A percentile compares a stretch with the other conserved stretches of the same genome.
phyloP scores from a whole-genome alignment of 1,284 basidiomycete genomes.

The Marasmius fiardii region DNA sequence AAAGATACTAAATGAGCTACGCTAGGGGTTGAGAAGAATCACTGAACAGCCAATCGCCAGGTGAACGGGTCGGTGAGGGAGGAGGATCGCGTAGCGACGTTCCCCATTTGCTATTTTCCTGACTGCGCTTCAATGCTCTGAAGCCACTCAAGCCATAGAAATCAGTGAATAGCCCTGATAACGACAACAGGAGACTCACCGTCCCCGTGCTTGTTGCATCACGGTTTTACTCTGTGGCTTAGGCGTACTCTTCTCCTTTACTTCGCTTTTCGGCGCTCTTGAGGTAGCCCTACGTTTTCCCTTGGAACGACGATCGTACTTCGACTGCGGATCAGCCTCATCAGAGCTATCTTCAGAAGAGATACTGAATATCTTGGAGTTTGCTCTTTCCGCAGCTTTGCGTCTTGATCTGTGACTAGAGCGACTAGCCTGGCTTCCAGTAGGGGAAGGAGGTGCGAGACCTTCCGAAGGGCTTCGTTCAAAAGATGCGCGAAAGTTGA shows the following conservation, averaged over 20 bases:
- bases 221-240: too few species aligned
- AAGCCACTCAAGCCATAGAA: background rate
- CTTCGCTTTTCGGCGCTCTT: background rate
- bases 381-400: background rate
- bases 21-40: background rate
- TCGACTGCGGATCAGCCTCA: background rate
- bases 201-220: background rate
- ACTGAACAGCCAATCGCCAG: background rate
- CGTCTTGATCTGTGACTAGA: background rate
- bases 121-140: too few species aligned
- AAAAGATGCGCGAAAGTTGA: background rate
- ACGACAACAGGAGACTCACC: background rate
- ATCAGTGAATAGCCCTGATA: background rate
- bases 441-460: background rate
- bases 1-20: background rate
- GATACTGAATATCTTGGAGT: background rate
- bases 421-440: background rate
- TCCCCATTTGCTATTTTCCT: background rate
- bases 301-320: background rate
- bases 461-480: background rate
- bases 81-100: background rate
- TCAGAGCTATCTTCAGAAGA: background rate
- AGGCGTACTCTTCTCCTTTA: too few species aligned
- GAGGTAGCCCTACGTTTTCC: background rate
- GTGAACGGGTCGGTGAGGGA: background rate